Evolutionary conservation across 371 early-diverging fungal genomes (phyloP).

Genomic region (Apophysomyces ossiformis): DNA sequence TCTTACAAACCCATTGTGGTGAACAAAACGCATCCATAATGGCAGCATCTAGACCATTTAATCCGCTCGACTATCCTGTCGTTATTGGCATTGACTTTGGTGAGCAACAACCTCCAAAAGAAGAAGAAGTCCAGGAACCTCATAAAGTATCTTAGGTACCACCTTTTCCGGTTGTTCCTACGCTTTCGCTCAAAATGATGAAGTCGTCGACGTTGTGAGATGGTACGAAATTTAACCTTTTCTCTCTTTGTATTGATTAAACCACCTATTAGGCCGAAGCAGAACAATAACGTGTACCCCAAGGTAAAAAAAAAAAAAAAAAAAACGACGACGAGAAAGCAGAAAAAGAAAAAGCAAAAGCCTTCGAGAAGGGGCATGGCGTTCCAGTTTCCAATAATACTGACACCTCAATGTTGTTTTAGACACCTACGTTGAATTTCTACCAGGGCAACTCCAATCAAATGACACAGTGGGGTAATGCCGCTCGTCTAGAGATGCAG

Average conservation of each 20-base stretch:
- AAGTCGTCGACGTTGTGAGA: slow-evolving; percentile 63
- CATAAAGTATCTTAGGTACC: slow-evolving; percentile 37
- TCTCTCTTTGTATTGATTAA: not conserved
- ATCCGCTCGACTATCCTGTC: slow-evolving; percentile 47
- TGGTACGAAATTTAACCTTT: slow-evolving; percentile 38
- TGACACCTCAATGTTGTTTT: slow-evolving; percentile 20
- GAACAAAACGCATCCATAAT: slow-evolving; percentile 12
- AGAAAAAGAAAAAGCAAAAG: too few species aligned
- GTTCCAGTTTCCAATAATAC: not conserved
- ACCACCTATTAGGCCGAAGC: slow-evolving; percentile 55
- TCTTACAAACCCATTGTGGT: slow-evolving; percentile 5
- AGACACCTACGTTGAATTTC: slow-evolving; percentile 56
- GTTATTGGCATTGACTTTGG: slow-evolving; percentile 56
- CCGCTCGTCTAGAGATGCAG: slow-evolving; percentile 56
- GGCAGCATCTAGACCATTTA: slow-evolving; percentile 43
- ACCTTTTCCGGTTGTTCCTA: slow-evolving; percentile 56
- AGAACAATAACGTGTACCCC: slow-evolving; percentile 61
- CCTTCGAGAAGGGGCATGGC: slow-evolving; percentile 21
- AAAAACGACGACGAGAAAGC: too few species aligned
- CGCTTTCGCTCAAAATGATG: slow-evolving; percentile 58
- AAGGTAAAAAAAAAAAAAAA: slow-evolving; percentile 43
- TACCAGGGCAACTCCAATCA: slow-evolving; percentile 48
- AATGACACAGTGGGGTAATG: slow-evolving; percentile 65
- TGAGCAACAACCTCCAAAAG: slow-evolving; percentile 17
- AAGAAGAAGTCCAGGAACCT: not conserved